These are phyloP conservation scores for Lodderomyces jiufengensis DNA, from an alignment of 1,139 yeast species.

Conservation along the genomic window DNA sequence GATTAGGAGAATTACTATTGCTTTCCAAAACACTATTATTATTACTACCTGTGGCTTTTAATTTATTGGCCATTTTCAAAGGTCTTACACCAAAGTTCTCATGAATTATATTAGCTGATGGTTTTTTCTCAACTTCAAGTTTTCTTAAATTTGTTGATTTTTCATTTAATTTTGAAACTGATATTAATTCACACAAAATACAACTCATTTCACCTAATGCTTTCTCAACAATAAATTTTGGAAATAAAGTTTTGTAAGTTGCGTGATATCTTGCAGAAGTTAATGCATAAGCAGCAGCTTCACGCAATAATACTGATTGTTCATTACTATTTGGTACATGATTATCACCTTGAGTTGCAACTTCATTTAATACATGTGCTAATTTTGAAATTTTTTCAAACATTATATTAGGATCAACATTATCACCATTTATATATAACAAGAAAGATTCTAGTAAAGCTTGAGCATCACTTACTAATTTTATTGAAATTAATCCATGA, in stretches of 20 bases:
- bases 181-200: constrained; percentile 67
- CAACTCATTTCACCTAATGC: constrained; percentile 75
- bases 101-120: constrained; percentile 52
- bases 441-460: constrained; percentile 46
- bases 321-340: constrained; percentile 33
- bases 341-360: constrained; percentile 43
- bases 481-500: constrained; percentile 44
- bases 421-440: constrained; percentile 29
- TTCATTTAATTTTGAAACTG: constrained; percentile 48
- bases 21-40: background rate
- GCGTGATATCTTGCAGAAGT: constrained; percentile 79
- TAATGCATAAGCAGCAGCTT: constrained; percentile 71
- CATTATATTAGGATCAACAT: constrained; percentile 37
- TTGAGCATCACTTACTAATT: constrained; percentile 43
- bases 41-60: constrained; percentile 12
- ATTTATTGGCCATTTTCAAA: constrained; percentile 52
- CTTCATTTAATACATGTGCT: constrained; percentile 47
- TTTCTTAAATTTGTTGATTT: constrained; percentile 16
- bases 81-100: constrained; percentile 80
- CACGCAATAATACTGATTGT: constrained; percentile 48
- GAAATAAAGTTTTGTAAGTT: constrained; percentile 59
- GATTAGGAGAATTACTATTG: background rate
- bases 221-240: constrained; percentile 70
- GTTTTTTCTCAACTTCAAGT: constrained; percentile 28
- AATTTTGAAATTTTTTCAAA: constrained; percentile 56